Evolutionary conservation across 306 rosid species (phyloP).

Genomic region (Vigna hirtella): DNA sequence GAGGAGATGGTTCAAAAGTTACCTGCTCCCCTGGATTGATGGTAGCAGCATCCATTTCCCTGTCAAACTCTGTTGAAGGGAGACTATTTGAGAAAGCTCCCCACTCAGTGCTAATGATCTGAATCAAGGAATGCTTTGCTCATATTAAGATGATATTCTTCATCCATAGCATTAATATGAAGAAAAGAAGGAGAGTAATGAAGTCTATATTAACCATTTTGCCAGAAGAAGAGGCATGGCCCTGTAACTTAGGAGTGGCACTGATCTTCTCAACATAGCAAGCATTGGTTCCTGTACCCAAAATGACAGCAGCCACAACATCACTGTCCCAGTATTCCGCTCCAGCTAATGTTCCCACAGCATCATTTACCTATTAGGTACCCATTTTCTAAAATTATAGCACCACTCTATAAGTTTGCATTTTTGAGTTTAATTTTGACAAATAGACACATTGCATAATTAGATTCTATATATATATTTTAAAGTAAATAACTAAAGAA

Average conservation of each 20-base stretch:
- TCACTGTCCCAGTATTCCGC: slow-evolving; percentile 89
- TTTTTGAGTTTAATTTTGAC: neutral
- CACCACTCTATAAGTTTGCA: neutral
- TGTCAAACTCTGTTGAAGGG: slow-evolving; percentile 78
- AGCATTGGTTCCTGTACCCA: slow-evolving; percentile 98
- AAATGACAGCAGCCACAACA: slow-evolving; percentile 86
- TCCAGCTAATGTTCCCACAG: slow-evolving; percentile 94
- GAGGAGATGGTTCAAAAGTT: slow-evolving; percentile 24
- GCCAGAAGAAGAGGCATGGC: slow-evolving; percentile 65
- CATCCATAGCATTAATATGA: slow-evolving; percentile 20
- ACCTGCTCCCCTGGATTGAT: slow-evolving; percentile 98
- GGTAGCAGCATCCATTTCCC: slow-evolving; percentile 90
- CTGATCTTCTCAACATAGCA: slow-evolving; percentile 78
- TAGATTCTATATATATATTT: neutral
- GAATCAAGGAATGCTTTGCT: slow-evolving; percentile 41
- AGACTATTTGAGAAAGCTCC: slow-evolving; percentile 86
- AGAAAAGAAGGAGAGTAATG: slow-evolving; percentile 18
- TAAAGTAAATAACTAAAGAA: neutral
- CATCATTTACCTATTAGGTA: slow-evolving; percentile 74
- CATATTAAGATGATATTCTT: slow-evolving; percentile 22
- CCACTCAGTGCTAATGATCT: slow-evolving; percentile 96
- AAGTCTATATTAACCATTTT: slow-evolving; percentile 61
- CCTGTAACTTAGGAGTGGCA: slow-evolving; percentile 75
- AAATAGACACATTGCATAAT: neutral
- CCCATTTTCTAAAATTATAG: slow-evolving; percentile 27